phyloP scores from a whole-genome alignment of 768 basidiomycete species.

The Polyporus arcularius region DNA sequence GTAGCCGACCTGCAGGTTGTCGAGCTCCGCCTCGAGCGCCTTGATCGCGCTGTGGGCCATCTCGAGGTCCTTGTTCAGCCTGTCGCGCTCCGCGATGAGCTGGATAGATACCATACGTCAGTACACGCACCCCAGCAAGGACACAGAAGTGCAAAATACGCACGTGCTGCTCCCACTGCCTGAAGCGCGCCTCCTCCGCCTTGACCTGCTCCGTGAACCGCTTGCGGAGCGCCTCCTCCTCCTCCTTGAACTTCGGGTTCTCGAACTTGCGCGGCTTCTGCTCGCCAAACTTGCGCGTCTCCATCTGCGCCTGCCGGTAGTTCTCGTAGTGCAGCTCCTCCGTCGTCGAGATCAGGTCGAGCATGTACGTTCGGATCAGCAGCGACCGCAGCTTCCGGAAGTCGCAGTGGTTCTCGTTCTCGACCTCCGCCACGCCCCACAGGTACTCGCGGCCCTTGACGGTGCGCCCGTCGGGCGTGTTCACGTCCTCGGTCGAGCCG shows the following conservation, averaged over 20 bases:
- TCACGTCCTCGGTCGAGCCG: conserved; percentile 93
- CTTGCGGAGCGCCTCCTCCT: conserved; percentile 95
- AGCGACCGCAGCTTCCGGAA: conserved; percentile 97
- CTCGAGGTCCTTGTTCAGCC: conserved; percentile 99
- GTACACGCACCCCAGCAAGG: conserved; percentile 3
- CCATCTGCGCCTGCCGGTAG: conserved; percentile 98
- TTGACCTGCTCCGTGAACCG: conserved; percentile 99
- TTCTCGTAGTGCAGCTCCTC: conserved; percentile 98
- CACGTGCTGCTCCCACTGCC: conserved; percentile 99
- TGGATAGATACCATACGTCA: conserved; percentile 34
- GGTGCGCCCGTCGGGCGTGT: conserved; percentile 83
- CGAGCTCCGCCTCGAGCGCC: conserved; percentile 85
- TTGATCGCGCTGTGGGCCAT: conserved; percentile 91
- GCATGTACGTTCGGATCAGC: conserved; percentile 96
- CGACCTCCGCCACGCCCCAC: conserved; percentile 99
- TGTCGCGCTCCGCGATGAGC: conserved; percentile 98
- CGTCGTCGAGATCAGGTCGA: conserved; percentile 94
- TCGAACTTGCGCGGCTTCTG: conserved; percentile 98
- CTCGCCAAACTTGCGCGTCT: conserved; percentile 98
- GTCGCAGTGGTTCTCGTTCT: conserved; percentile 99
- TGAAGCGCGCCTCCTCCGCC: conserved; percentile 94
- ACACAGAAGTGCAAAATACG: conserved; percentile 33
- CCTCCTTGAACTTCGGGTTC: conserved; percentile 99
- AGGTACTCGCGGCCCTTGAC: conserved; percentile 99
- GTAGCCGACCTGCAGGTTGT: conserved; percentile 85